Percentiles rank a stretch among this genome's conserved stretches.
Evolutionary conservation across 306 rosid genomes (phyloP).

Genomic region (Oxytropis ochrocephala): DNA sequence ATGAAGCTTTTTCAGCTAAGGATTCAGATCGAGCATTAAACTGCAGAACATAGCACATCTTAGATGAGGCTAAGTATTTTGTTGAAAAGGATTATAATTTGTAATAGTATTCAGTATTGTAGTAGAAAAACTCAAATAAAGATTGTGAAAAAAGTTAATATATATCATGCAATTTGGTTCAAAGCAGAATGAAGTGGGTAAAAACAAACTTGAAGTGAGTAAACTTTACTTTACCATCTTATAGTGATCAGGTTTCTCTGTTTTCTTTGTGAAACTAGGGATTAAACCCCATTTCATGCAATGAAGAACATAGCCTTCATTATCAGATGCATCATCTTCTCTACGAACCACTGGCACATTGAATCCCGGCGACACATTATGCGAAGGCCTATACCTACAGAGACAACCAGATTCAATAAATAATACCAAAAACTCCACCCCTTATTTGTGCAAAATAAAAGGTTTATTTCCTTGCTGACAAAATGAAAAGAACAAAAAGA

Average conservation of each 20-base stretch:
- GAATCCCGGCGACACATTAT: conserved; percentile 74
- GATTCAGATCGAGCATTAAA: conserved; percentile 89
- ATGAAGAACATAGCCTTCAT: conserved; percentile 50
- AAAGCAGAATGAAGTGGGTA: not conserved
- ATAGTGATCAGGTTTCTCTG: conserved; percentile 75
- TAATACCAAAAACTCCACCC: not conserved
- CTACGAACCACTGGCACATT: conserved; percentile 64
- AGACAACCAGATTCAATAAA: conserved; percentile 1
- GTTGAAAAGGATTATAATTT: not conserved
- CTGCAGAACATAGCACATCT: conserved; percentile 31
- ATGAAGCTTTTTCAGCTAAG: conserved; percentile 63
- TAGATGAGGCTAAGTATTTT: conserved; percentile 7
- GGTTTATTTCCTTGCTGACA: not conserved
- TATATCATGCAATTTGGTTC: not conserved
- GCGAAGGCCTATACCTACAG: conserved; percentile 58
- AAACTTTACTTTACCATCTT: conserved; percentile 57
- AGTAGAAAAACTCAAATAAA: not conserved
- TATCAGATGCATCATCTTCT: conserved; percentile 53
- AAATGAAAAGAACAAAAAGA: not conserved
- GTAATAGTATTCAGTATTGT: not conserved
- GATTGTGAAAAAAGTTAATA: not conserved
- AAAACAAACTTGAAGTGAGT: not conserved
- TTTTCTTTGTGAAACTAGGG: conserved; percentile 87
- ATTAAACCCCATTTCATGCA: conserved; percentile 92
- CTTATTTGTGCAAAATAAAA: not conserved